Evolutionary conservation across 768 basidiomycete genomes (phyloP).

Genomic region (Lepiota subincarnata): DNA sequence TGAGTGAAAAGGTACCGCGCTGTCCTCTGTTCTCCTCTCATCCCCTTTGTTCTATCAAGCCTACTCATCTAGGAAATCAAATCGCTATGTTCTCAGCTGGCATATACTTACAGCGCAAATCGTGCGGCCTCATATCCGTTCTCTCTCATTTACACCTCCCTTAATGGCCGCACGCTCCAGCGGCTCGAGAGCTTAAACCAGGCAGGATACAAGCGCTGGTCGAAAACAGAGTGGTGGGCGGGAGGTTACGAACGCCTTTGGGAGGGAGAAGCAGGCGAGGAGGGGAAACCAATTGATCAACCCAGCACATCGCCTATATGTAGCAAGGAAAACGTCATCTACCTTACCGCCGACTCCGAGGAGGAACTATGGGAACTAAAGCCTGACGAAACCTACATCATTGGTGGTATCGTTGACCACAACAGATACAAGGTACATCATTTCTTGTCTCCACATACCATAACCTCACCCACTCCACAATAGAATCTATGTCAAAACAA

Average conservation of each 20-base stretch:
- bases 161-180: slow-evolving; percentile 64
- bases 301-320: slow-evolving; percentile 16
- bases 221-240: slow-evolving; percentile 77
- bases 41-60: slow-evolving; percentile 13
- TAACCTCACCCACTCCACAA: slow-evolving; percentile 4
- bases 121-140: slow-evolving; percentile 70
- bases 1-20: slow-evolving; percentile 84
- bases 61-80: slow-evolving; percentile 67
- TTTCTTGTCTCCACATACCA: slow-evolving; percentile 4
- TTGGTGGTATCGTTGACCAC: slow-evolving; percentile 93
- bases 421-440: slow-evolving; percentile 84
- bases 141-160: slow-evolving; percentile 72
- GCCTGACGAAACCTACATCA: slow-evolving; percentile 86
- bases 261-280: slow-evolving; percentile 25
- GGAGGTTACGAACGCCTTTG: slow-evolving; percentile 72
- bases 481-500: slow-evolving; percentile 90
- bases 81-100: slow-evolving; percentile 85
- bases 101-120: slow-evolving; percentile 89
- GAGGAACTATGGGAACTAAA: slow-evolving; percentile 81
- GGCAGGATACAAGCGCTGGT: slow-evolving; percentile 76
- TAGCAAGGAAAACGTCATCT: slow-evolving; percentile 60
- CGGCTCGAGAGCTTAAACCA: slow-evolving; percentile 64
- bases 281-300: slow-evolving; percentile 1
- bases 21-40: neutral
- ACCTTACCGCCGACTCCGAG: slow-evolving; percentile 91